These are phyloP conservation scores for Astragalus membranaceus DNA, from an alignment of 306 rosid species.

Conservation along the genomic window DNA sequence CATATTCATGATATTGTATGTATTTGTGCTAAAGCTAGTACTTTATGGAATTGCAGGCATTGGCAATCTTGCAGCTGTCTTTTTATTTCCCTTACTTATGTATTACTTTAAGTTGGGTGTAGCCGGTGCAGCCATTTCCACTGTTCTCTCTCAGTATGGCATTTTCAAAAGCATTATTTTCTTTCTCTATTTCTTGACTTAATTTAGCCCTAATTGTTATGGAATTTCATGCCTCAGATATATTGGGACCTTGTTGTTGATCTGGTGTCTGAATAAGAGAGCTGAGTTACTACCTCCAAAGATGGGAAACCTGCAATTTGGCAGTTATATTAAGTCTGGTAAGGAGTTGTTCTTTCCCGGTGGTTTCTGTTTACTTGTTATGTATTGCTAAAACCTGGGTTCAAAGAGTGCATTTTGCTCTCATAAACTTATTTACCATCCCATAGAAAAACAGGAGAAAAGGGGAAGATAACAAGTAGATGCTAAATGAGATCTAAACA, in stretches of 20 bases:
- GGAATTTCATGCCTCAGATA: slow-evolving; percentile 48
- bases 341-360: slow-evolving; percentile 14
- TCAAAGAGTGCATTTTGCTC: not conserved
- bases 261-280: slow-evolving; percentile 70
- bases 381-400: slow-evolving; percentile 1
- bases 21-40: slow-evolving; percentile 18
- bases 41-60: slow-evolving; percentile 54
- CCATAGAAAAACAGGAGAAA: not conserved
- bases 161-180: slow-evolving; percentile 16
- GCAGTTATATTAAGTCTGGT: slow-evolving; percentile 84
- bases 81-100: slow-evolving; percentile 77
- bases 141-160: slow-evolving; percentile 90
- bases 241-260: slow-evolving; percentile 65
- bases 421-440: not conserved
- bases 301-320: slow-evolving; percentile 79
- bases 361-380: not conserved
- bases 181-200: slow-evolving; percentile 18
- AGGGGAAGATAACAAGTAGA: slow-evolving; percentile 11
- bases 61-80: slow-evolving; percentile 68
- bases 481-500: slow-evolving; percentile 9
- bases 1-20: slow-evolving; percentile 4
- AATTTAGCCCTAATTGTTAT: slow-evolving; percentile 13
- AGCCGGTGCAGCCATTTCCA: slow-evolving; percentile 87
- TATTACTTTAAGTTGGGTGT: slow-evolving; percentile 70
- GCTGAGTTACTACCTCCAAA: slow-evolving; percentile 80